Percentiles rank a stretch among this genome's conserved stretches.
Evolutionary conservation across 371 early-diverging fungal genomes (phyloP).

Genomic region (Actinomortierella wolfii): DNA sequence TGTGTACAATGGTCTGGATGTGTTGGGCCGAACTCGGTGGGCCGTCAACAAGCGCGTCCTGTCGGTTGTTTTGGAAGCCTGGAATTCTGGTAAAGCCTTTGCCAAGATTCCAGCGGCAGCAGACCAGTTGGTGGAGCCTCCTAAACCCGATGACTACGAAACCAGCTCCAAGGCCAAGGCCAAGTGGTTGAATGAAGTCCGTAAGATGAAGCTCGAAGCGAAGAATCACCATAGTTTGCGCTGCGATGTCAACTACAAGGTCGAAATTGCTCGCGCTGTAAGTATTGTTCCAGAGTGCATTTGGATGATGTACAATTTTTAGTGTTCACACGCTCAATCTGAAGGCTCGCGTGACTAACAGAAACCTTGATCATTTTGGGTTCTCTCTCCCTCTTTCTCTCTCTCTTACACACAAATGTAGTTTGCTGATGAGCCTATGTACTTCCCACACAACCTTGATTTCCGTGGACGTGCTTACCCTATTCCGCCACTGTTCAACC

Average conservation of each 20-base stretch:
- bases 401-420: constrained; percentile 20
- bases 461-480: constrained; percentile 99
- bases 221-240: constrained; percentile 85
- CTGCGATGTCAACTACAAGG: constrained; percentile 94
- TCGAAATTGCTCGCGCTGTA: constrained; percentile 93
- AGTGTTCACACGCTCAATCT: not conserved
- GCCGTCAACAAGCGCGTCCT: constrained; percentile 84
- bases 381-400: too few species aligned
- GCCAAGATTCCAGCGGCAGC: constrained; percentile 79
- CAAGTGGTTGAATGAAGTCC: constrained; percentile 55
- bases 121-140: constrained; percentile 50
- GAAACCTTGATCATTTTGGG: not conserved
- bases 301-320: not conserved
- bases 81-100: constrained; percentile 85
- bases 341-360: too few species aligned
- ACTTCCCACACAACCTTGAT: constrained; percentile 97
- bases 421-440: constrained; percentile 89
- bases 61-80: constrained; percentile 78
- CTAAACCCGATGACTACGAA: constrained; percentile 75
- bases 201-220: constrained; percentile 58
- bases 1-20: constrained; percentile 85
- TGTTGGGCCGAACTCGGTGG: constrained; percentile 92
- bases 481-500: constrained; percentile 94
- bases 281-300: constrained; percentile 32
- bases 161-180: constrained; percentile 64